These are phyloP conservation scores for Vinca major DNA, from an alignment of 305 asterid genomes.

Conservation along the genomic window DNA sequence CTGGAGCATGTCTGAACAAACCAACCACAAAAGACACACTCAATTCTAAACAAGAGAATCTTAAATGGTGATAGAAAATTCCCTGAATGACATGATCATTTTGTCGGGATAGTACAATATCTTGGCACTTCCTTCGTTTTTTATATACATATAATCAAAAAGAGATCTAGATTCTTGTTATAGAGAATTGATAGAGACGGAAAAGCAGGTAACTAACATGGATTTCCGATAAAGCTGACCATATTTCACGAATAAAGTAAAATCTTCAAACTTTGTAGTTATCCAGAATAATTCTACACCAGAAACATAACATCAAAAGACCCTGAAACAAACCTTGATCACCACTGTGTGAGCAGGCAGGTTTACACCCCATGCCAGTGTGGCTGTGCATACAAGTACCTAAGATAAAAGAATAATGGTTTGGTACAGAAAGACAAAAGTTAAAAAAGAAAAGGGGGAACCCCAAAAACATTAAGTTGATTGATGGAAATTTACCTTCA, in stretches of 20 bases:
- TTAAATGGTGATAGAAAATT: neutral
- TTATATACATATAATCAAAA: neutral
- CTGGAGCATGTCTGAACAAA: neutral
- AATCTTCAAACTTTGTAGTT: neutral
- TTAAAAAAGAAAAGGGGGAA: constrained; percentile 11
- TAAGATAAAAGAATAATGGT: constrained; percentile 24
- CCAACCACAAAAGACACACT: neutral
- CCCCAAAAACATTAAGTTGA: constrained; percentile 12
- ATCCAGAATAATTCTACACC: neutral
- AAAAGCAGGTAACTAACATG: neutral
- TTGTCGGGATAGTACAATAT: neutral
- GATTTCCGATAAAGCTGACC: neutral
- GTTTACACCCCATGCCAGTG: constrained; percentile 99
- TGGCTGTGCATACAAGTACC: constrained; percentile 98
- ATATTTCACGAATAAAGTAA: neutral
- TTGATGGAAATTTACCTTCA: constrained; percentile 39
- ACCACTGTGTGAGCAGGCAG: constrained; percentile 99
- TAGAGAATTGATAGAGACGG: neutral
- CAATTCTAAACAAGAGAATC: neutral
- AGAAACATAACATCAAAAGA: constrained; percentile 11
- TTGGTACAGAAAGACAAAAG: constrained; percentile 7
- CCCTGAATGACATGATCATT: neutral
- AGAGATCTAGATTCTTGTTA: neutral
- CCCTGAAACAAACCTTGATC: constrained; percentile 65
- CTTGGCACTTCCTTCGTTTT: neutral